Evolutionary conservation across 2,329 filamentous ascomycete genomes (phyloP), one percentile per base, ranked within the genome.

Genomic region (Diplocarpon rosae): DNA sequence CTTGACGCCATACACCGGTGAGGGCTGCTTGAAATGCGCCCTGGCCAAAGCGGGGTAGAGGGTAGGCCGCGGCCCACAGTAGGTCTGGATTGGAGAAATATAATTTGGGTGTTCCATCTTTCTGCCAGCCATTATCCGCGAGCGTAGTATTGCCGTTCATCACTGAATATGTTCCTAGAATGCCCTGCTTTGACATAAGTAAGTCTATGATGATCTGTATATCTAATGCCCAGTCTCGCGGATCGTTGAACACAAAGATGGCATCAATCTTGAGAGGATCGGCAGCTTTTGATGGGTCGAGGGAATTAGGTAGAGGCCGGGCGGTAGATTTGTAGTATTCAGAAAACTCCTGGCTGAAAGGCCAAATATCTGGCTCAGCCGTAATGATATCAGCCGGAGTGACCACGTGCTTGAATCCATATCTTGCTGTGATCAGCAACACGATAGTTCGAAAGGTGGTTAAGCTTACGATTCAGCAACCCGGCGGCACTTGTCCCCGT

Each of bases 151-250:
- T 67, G 34, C 80, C 81, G 61, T 95, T 94, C 59, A 76, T 79
- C 10, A 70, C 52, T 0, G 85, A 90, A 34, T 85, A 71, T 0
- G 90, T 95, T 20, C 90, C 92, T 3, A 95, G 62, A 45, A 85
- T 76, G 14, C 92, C 92, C n/a, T 72, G 57, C 14, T 76, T 70
- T 0, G 89, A 95, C 33, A 94, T 71, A 6, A 96, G 69, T 10
- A 95, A 67, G 63, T 98, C 92, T 43, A 83, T 65, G 46, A 96
- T 83, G 55, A 96, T 69, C 60, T 94, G 85, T 2, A 79, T 78
- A 63, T 96, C 90, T 9, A 95, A 73, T 1, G 85, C 88, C 92
- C 92, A 98, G 68, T 98, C 92, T 45, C 92, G 78, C 3, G 92
- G 89, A 64, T 96, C 92, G 62, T 95, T 94, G 72, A 90, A 95